Conservation (phyloP, 495 filamentous ascomycete species). For the Tricharina praecox region DNA sequence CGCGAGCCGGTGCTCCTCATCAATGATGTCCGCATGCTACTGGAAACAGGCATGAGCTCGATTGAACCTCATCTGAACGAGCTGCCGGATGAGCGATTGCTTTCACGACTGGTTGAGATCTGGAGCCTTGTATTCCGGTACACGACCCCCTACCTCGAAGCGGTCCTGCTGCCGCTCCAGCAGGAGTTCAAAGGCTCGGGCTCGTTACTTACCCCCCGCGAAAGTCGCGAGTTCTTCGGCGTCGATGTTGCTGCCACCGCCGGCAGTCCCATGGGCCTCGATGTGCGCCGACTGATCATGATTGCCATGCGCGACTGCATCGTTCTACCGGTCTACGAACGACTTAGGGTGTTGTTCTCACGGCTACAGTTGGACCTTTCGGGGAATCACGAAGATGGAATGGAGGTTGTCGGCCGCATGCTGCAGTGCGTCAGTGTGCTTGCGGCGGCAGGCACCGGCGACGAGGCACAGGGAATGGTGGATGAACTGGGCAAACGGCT, state of each 20-base stretch:
- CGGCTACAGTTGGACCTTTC: slow-evolving; percentile 68
- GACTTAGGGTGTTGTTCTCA: slow-evolving; percentile 69
- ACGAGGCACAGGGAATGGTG: slow-evolving; percentile 61
- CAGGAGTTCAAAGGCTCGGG: slow-evolving; percentile 82
- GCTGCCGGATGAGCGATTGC: slow-evolving; percentile 59
- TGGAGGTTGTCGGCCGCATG: slow-evolving; percentile 89
- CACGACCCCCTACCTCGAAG: slow-evolving; percentile 87
- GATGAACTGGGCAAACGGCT: slow-evolving; percentile 67
- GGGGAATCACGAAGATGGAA: slow-evolving; percentile 56
- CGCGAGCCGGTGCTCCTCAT: slow-evolving; percentile 50
- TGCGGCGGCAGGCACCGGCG: slow-evolving; percentile 47
- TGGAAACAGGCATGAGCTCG: slow-evolving; percentile 64
- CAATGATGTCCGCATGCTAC: slow-evolving; percentile 62
- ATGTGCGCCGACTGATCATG: slow-evolving; percentile 75
- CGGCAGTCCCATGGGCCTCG: slow-evolving; percentile 32
- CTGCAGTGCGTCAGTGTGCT: slow-evolving; percentile 89
- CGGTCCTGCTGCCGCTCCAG: slow-evolving; percentile 85
- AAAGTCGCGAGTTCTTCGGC: slow-evolving; percentile 74
- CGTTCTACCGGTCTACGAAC: slow-evolving; percentile 69
- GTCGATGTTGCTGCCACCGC: slow-evolving; percentile 1
- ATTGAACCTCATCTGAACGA: slow-evolving; percentile 67
- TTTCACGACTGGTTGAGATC: slow-evolving; percentile 70
- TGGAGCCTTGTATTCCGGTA: slow-evolving; percentile 84
- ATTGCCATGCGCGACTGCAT: slow-evolving; percentile 80
- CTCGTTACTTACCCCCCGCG: slow-evolving; percentile 51